A percentile compares a stretch with the other conserved stretches of the same genome.
Evolutionary conservation across 495 filamentous ascomycete species (phyloP).

Genomic region (Aspergillus hancockii): DNA sequence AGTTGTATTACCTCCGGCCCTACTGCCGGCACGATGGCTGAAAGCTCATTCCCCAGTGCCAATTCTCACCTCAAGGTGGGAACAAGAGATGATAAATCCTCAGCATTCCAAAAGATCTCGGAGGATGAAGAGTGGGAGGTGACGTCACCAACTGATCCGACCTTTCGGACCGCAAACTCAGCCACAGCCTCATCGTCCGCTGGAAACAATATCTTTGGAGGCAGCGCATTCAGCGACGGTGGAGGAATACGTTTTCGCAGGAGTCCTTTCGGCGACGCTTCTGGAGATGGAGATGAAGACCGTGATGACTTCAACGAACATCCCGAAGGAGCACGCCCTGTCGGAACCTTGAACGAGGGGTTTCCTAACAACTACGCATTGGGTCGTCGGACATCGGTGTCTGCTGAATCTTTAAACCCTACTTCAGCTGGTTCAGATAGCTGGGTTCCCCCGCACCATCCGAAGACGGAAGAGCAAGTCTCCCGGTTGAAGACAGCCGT

Average conservation of each 20-base stretch:
- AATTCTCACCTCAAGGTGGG: conserved; percentile 54
- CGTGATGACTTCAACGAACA: conserved; percentile 28
- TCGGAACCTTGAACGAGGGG: conserved; percentile 53
- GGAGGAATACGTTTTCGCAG: conserved; percentile 34
- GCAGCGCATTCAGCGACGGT: conserved; percentile 29
- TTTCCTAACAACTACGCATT: conserved; percentile 94
- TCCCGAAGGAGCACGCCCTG: conserved; percentile 36
- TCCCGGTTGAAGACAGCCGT: conserved; percentile 78
- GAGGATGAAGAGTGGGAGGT: conserved; percentile 66
- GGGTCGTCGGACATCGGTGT: conserved; percentile 91
- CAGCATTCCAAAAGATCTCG: conserved; percentile 50
- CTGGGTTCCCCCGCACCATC: conserved; percentile 84
- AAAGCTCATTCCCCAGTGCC: conserved; percentile 54
- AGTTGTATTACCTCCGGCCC: conserved; percentile 34
- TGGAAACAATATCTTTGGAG: conserved; percentile 32
- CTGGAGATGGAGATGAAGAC: conserved; percentile 26
- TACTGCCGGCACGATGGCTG: conserved; percentile 47
- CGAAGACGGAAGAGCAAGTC: conserved; percentile 80
- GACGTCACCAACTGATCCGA: conserved; percentile 61
- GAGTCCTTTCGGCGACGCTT: conserved; percentile 37
- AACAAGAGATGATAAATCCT: conserved; percentile 33
- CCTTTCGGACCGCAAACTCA: conserved; percentile 46
- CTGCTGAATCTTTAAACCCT: conserved; percentile 93
- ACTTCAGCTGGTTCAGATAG: conserved; percentile 78
- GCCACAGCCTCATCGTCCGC: conserved; percentile 23